Base-by-base conservation (phyloP, 768 basidiomycete species). In the Ramaria rubella region DNA sequence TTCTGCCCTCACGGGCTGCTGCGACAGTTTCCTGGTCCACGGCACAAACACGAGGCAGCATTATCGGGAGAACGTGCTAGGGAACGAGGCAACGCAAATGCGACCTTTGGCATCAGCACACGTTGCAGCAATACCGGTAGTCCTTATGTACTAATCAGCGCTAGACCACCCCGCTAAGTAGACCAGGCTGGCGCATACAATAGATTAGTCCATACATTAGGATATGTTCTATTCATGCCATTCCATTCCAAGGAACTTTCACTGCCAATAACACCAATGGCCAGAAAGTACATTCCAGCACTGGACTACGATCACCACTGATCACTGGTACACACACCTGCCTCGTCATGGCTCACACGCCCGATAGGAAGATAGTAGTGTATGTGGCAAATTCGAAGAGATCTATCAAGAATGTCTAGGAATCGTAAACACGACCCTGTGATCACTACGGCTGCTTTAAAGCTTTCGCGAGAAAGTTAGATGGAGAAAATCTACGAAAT, bases 71-170 rank as follows among this genome's bases (percentile, higher is more conserved):
- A 26, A 56, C 43, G 44, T 30, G 43, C 44, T 21, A 56, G 33
- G 55, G 33, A 56, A 56, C 55, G 55, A 56, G 55, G 55, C 55
- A 56, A 51, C 30, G n/a, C 24, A n/a, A n/a, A n/a, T n/a, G n/a
- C n/a, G n/a, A n/a, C n/a, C n/a, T n/a, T 19, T 48, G 26, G 46
- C 17, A 26, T 11, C 23, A 48, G 23, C 23, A 48, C 46, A 48
- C 46, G 46, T 48, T 48, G 46, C 46, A 48, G 36, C 11, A n/a
- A 38, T 38, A n/a, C n/a, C n/a, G n/a, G n/a, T n/a, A 42, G 40
- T 5, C 14, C 19, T 40, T 40, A 40, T 40, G 38, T 19, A 42
- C 40, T 17, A 48, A 48, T 24, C 12, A 19, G 40, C 40, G 40
- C 40, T 42, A 42, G 40, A 17, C 40, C n/a, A n/a, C n/a, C n/a